Conservation (phyloP, 2,329 filamentous ascomycete genomes). For the Pestalotiopsis sp. region DNA sequence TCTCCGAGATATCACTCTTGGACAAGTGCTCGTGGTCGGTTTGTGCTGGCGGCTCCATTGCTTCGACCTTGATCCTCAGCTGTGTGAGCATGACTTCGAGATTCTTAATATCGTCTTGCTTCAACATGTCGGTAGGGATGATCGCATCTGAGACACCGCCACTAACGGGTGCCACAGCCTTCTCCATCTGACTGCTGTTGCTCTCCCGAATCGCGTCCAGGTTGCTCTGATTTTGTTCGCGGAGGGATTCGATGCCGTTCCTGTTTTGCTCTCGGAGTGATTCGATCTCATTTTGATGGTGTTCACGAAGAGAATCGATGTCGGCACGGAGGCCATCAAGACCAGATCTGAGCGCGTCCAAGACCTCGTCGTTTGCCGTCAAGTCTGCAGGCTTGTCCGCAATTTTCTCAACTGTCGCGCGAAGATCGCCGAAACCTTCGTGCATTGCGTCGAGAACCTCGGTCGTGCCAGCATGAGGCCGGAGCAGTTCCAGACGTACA, state of each 20-base stretch:
- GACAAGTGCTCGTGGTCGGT: slow-evolving; percentile 35
- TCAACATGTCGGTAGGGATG: slow-evolving; percentile 54
- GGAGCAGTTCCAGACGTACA: slow-evolving; percentile 74
- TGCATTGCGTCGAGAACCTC: slow-evolving; percentile 89
- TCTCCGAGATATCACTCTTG: slow-evolving; percentile 37
- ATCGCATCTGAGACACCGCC: slow-evolving; percentile 52
- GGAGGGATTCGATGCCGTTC: slow-evolving; percentile 76
- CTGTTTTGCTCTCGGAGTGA: slow-evolving; percentile 54
- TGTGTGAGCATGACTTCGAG: slow-evolving; percentile 83
- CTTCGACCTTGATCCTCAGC: slow-evolving; percentile 81
- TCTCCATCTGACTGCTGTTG: slow-evolving; percentile 31
- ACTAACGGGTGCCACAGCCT: slow-evolving; percentile 43
- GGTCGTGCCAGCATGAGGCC: slow-evolving; percentile 70
- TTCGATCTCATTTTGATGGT: slow-evolving; percentile 71
- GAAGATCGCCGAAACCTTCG: slow-evolving; percentile 79
- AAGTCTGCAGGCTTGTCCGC: slow-evolving; percentile 79
- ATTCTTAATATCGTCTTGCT: slow-evolving; percentile 77
- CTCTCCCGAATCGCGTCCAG: slow-evolving; percentile 67
- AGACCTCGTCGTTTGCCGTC: slow-evolving; percentile 84
- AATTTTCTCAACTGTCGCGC: slow-evolving; percentile 75
- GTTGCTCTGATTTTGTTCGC: slow-evolving; percentile 48
- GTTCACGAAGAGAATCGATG: slow-evolving; percentile 74
- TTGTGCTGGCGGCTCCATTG: slow-evolving; percentile 59
- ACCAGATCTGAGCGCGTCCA: slow-evolving; percentile 84
- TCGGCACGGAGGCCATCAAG: slow-evolving; percentile 75